phyloP scores from a whole-genome alignment of 176 grass and related monocot genomes.

The Carex kokanica region DNA sequence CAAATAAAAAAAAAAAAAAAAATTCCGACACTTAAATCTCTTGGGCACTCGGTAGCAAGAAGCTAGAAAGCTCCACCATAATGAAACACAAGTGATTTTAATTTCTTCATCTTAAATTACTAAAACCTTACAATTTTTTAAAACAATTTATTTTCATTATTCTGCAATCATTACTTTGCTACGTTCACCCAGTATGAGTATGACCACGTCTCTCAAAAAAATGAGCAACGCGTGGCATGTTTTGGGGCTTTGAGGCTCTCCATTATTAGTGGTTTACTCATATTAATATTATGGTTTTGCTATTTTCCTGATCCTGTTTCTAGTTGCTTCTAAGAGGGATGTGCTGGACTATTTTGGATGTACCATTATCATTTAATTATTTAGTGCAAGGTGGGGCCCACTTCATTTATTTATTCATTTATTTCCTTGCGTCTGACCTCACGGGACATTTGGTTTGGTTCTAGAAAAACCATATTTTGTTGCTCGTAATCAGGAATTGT shows the following conservation, averaged over 20 bases:
- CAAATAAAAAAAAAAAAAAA: neutral
- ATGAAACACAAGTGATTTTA: neutral
- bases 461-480: neutral
- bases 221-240: neutral
- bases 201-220: neutral
- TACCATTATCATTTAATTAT: neutral
- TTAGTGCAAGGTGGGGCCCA: neutral
- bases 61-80: neutral
- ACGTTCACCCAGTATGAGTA: neutral
- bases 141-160: neutral
- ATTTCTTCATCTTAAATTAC: neutral
- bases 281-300: neutral
- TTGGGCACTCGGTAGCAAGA: neutral
- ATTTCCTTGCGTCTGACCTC: neutral
- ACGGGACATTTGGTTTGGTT: neutral
- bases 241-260: constrained; percentile 10
- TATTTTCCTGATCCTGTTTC: neutral
- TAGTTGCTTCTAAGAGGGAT: neutral
- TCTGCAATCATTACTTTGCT: neutral
- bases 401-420: neutral
- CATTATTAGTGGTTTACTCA: constrained; percentile 19
- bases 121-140: neutral
- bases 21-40: neutral
- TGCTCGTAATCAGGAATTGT: neutral
- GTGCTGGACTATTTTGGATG: neutral